Evolutionary conservation across 169 alveolate species (phyloP).

Genomic region (Theileria annulata): DNA sequence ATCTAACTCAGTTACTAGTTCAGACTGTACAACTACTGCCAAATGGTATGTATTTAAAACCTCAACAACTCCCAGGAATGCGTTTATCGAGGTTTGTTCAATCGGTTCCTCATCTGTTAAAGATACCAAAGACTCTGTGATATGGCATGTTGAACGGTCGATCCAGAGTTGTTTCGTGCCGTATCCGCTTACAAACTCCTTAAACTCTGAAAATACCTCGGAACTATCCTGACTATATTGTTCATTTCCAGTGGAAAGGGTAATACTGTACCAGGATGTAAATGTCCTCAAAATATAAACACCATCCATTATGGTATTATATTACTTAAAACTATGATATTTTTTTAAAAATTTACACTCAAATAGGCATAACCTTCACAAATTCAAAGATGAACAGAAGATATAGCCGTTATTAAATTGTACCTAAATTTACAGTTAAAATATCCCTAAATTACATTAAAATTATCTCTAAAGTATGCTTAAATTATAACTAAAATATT

Average conservation of each 20-base stretch:
- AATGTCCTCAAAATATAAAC: slow-evolving; percentile 6
- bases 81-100: slow-evolving; percentile 17
- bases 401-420: neutral
- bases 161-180: slow-evolving; percentile 44
- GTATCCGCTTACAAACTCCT: neutral
- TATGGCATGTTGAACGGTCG: slow-evolving; percentile 24
- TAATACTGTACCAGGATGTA: slow-evolving; percentile 25
- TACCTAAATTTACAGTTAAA: neutral
- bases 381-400: neutral
- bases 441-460: neutral
- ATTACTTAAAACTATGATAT: neutral
- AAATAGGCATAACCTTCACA: neutral
- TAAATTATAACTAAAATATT: neutral
- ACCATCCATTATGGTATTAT: slow-evolving; percentile 15
- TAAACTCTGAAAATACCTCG: neutral
- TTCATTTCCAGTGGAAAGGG: neutral
- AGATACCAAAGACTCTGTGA: slow-evolving; percentile 34
- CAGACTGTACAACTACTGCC: slow-evolving; percentile 31
- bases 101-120: slow-evolving; percentile 35
- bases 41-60: slow-evolving; percentile 38
- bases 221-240: neutral
- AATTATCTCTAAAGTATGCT: no score
- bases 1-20: slow-evolving; percentile 39
- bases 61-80: slow-evolving; percentile 54
- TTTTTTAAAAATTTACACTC: no score